These are phyloP conservation scores for Penicillium digitatum DNA, from an alignment of 2,329 filamentous ascomycete genomes.

Conservation along the genomic window DNA sequence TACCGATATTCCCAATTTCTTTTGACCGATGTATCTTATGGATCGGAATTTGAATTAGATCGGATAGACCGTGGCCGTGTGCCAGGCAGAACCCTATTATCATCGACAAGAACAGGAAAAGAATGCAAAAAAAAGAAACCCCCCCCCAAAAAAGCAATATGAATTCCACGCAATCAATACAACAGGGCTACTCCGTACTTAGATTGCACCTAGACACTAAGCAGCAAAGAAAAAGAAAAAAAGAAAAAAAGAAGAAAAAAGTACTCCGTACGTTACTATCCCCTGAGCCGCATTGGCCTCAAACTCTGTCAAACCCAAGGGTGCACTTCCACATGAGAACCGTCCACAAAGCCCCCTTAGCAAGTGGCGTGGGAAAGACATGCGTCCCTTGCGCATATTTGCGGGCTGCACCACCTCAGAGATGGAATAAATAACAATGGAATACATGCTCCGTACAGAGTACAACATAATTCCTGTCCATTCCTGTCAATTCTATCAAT, in stretches of 20 bases:
- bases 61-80: not conserved
- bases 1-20: not conserved
- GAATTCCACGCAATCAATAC: slow-evolving; percentile 1
- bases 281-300: slow-evolving; percentile 8
- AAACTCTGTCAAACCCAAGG: not conserved
- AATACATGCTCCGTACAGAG: not conserved
- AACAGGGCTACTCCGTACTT: not conserved
- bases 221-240: too few species aligned
- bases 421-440: slow-evolving; percentile 1
- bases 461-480: too few species aligned
- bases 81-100: not conserved
- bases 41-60: not conserved
- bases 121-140: not conserved
- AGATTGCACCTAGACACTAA: not conserved
- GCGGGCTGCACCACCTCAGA: slow-evolving; percentile 1
- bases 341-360: not conserved
- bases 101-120: not conserved
- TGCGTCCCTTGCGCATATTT: slow-evolving; percentile 8
- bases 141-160: not conserved
- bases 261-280: not conserved
- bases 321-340: not conserved
- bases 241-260: too few species aligned
- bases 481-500: not conserved
- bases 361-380: slow-evolving; percentile 5
- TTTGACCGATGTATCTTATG: not conserved